Evolutionary conservation across 2,329 filamentous ascomycete genomes (phyloP).

Genomic region (Leptographium flavum): DNA sequence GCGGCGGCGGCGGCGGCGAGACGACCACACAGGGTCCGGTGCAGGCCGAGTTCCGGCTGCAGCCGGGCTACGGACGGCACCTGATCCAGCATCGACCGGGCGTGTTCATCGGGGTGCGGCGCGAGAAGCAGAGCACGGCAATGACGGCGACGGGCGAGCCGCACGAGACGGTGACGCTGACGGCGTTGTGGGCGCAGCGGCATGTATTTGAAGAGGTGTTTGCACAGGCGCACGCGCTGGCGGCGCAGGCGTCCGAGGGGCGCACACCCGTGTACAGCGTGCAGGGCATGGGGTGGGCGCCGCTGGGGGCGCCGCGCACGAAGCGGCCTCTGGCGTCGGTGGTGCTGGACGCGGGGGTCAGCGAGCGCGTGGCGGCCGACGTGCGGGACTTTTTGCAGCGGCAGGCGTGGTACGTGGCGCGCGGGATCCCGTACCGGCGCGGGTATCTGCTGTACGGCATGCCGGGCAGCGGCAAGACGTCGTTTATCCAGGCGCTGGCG

Average conservation of each 20-base stretch:
- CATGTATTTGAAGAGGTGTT: slow-evolving; percentile 87
- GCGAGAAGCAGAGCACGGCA: slow-evolving; percentile 73
- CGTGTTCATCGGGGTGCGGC: slow-evolving; percentile 75
- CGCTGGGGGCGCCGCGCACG: slow-evolving; percentile 68
- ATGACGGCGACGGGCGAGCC: slow-evolving; percentile 74
- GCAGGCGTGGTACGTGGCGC: slow-evolving; percentile 79
- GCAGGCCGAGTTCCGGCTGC: slow-evolving; percentile 70
- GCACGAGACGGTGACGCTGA: slow-evolving; percentile 87
- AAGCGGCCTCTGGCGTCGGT: slow-evolving; percentile 85
- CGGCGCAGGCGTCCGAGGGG: slow-evolving; percentile 68
- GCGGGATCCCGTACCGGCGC: slow-evolving; percentile 84
- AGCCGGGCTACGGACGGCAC: slow-evolving; percentile 83
- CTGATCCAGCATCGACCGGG: slow-evolving; percentile 67
- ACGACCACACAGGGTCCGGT: slow-evolving; percentile 50
- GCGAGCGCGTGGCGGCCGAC: slow-evolving; percentile 66
- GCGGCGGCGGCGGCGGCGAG: slow-evolving; percentile 46
- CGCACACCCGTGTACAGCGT: slow-evolving; percentile 88
- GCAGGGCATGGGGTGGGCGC: slow-evolving; percentile 70
- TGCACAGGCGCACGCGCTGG: slow-evolving; percentile 68
- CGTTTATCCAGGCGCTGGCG: slow-evolving; percentile 88
- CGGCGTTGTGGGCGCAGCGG: slow-evolving; percentile 78
- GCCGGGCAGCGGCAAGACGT: slow-evolving; percentile 85
- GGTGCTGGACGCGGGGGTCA: slow-evolving; percentile 69
- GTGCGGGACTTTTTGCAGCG: slow-evolving; percentile 69
- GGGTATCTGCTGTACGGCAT: slow-evolving; percentile 84